phyloP scores from a whole-genome alignment of 2,329 filamentous ascomycete genomes.

The Fusarium dimerum region DNA sequence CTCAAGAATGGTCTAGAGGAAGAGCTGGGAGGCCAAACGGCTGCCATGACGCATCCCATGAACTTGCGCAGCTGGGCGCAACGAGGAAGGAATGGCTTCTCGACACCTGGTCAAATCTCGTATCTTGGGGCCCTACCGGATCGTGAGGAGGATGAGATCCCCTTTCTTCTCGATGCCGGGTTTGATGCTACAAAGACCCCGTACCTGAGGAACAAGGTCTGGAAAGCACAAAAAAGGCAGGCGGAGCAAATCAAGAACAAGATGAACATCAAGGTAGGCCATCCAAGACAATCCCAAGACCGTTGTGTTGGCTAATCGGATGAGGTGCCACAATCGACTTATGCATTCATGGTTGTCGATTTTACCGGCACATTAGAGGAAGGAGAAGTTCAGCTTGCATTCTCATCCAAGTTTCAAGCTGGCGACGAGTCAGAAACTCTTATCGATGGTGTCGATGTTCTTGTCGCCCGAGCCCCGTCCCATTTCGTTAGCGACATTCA shows the following conservation, averaged over 20 bases:
- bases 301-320: not conserved
- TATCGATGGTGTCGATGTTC: slow-evolving; percentile 58
- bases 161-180: slow-evolving; percentile 58
- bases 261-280: slow-evolving; percentile 52
- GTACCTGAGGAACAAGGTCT: slow-evolving; percentile 51
- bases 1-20: slow-evolving; percentile 50
- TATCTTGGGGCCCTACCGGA: slow-evolving; percentile 54
- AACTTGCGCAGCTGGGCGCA: slow-evolving; percentile 57
- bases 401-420: slow-evolving; percentile 63
- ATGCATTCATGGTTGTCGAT: slow-evolving; percentile 68
- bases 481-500: slow-evolving; percentile 74
- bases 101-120: slow-evolving; percentile 40
- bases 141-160: slow-evolving; percentile 51
- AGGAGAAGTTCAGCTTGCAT: slow-evolving; percentile 67
- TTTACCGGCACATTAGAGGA: slow-evolving; percentile 61
- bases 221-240: slow-evolving; percentile 49
- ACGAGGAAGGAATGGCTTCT: slow-evolving; percentile 40
- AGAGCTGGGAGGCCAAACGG: slow-evolving; percentile 54
- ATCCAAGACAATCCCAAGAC: not conserved
- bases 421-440: slow-evolving; percentile 55
- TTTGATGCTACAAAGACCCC: slow-evolving; percentile 54
- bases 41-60: slow-evolving; percentile 50
- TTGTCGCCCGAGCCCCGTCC: slow-evolving; percentile 70
- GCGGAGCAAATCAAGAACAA: slow-evolving; percentile 55
- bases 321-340: slow-evolving; percentile 58